Conservation (phyloP, 768 basidiomycete species). For the Erythrobasidium yunnanense region DNA sequence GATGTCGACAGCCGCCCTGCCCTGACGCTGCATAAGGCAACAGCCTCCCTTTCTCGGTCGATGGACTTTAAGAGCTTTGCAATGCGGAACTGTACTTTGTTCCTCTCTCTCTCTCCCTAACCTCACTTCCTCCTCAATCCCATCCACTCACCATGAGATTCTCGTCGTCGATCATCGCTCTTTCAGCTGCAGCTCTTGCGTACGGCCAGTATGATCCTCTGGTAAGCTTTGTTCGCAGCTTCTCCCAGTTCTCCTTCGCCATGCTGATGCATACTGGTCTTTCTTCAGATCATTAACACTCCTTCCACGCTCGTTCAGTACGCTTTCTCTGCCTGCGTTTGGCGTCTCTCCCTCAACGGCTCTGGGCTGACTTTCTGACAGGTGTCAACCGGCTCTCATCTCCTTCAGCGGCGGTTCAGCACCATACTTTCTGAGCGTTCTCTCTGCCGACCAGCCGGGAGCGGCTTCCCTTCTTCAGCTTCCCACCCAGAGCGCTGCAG, state of each 20-base stretch:
- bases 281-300: slow-evolving; percentile 22
- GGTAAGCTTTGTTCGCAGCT: slow-evolving; percentile 1
- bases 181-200: not conserved
- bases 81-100: not conserved
- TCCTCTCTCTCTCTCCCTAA: not conserved
- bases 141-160: not conserved
- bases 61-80: not conserved
- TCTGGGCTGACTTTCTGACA: not conserved
- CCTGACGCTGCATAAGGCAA: no score
- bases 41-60: no score
- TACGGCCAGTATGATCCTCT: not conserved
- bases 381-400: slow-evolving; percentile 18
- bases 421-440: slow-evolving; percentile 29
- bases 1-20: no score
- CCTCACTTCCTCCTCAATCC: not conserved
- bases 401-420: slow-evolving; percentile 16
- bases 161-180: slow-evolving; percentile 1
- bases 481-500: not conserved
- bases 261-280: not conserved
- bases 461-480: slow-evolving; percentile 8
- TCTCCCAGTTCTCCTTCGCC: not conserved
- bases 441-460: slow-evolving; percentile 17
- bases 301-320: slow-evolving; percentile 15
- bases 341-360: not conserved
- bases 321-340: not conserved